These are phyloP conservation scores for Trametes punicea DNA, from an alignment of 768 basidiomycete species.

Conservation along the genomic window DNA sequence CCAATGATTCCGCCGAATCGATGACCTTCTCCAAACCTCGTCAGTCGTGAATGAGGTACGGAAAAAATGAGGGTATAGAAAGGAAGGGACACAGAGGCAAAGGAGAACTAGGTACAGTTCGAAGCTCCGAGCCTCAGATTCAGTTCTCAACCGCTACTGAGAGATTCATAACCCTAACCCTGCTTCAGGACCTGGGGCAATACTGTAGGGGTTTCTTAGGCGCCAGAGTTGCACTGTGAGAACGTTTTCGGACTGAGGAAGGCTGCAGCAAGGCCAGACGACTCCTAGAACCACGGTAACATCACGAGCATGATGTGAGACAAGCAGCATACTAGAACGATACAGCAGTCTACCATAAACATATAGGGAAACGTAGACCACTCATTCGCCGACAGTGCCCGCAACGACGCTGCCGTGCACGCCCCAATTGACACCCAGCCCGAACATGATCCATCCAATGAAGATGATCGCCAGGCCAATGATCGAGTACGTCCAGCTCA, in stretches of 20 bases:
- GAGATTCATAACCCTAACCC: not conserved
- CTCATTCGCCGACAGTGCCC: conserved; percentile 28
- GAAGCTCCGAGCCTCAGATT: not conserved
- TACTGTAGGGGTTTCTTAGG: not conserved
- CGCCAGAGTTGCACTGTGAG: not conserved
- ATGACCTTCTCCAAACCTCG: not conserved
- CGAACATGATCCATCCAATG: conserved; percentile 42
- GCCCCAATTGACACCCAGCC: conserved; percentile 40
- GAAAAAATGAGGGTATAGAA: not conserved
- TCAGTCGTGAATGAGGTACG: not conserved
- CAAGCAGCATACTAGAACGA: not conserved
- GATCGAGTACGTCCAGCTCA: conserved; percentile 26
- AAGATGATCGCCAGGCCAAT: conserved; percentile 30
- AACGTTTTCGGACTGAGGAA: too few species aligned
- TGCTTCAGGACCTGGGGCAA: not conserved
- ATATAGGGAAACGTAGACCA: not conserved
- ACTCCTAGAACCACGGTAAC: too few species aligned
- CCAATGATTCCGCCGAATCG: conserved; percentile 1
- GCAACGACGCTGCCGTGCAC: conserved; percentile 36
- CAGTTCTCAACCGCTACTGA: too few species aligned
- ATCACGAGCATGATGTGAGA: too few species aligned
- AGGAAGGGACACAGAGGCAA: too few species aligned
- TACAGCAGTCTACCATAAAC: not conserved
- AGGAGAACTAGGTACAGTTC: not conserved
- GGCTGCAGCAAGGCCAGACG: too few species aligned